These are phyloP conservation scores for Coemansia javaensis DNA, from an alignment of 192 early-diverging fungal genomes.

Conservation along the genomic window DNA sequence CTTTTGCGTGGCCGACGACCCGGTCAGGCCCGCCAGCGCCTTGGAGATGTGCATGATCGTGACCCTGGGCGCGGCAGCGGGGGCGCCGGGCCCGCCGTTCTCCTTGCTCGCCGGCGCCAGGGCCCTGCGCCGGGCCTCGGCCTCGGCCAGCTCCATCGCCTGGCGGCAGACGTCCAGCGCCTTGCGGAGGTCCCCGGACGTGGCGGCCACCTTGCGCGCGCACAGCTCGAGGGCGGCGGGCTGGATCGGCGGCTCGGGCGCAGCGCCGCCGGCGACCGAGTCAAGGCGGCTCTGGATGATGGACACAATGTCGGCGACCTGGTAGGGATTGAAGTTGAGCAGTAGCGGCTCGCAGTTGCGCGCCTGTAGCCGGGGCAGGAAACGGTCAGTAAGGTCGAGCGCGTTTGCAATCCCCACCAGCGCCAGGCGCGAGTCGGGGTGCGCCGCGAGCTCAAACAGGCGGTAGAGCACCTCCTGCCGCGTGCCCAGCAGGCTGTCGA, in stretches of 20 bases:
- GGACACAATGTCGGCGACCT: slow-evolving; percentile 73
- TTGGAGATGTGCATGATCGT: slow-evolving; percentile 73
- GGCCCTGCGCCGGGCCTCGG: slow-evolving; percentile 53
- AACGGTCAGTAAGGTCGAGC: slow-evolving; percentile 81
- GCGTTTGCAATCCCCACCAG: slow-evolving; percentile 95
- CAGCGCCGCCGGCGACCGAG: slow-evolving; percentile 34
- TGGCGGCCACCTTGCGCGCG: slow-evolving; percentile 84
- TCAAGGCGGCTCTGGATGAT: slow-evolving; percentile 83
- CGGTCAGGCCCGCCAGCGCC: slow-evolving; percentile 61
- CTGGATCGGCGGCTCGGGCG: slow-evolving; percentile 67
- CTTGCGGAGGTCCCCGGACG: slow-evolving; percentile 76
- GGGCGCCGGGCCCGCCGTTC: slow-evolving; percentile 11
- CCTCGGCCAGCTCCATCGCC: slow-evolving; percentile 78
- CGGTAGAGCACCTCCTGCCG: slow-evolving; percentile 84
- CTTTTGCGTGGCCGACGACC: slow-evolving; percentile 56
- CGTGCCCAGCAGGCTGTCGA: slow-evolving; percentile 78
- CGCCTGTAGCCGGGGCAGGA: slow-evolving; percentile 80
- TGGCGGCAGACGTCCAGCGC: slow-evolving; percentile 80
- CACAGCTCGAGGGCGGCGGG: slow-evolving; percentile 82
- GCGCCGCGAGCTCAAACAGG: slow-evolving; percentile 65
- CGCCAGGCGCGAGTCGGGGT: slow-evolving; percentile 59
- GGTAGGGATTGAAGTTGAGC: slow-evolving; percentile 86
- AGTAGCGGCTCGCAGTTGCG: slow-evolving; percentile 76
- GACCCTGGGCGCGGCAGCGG: slow-evolving; percentile 59
- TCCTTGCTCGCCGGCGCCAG: slow-evolving; percentile 29